A percentile compares a stretch with the other conserved stretches of the same genome.
These are phyloP conservation scores for Carex littledalei DNA, from an alignment of 176 grass and related monocot genomes.

Conservation along the genomic window DNA sequence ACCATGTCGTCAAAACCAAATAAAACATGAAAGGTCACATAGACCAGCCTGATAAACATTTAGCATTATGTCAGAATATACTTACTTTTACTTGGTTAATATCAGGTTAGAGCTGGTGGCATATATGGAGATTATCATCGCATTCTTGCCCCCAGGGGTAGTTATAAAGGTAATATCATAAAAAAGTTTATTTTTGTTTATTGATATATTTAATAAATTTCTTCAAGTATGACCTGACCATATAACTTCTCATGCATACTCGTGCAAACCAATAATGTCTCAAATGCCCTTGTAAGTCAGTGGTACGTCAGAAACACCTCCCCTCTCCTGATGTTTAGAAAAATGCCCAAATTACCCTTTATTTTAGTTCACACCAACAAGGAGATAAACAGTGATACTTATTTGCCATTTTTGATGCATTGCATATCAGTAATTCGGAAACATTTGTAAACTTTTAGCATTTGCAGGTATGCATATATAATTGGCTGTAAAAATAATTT, in stretches of 20 bases:
- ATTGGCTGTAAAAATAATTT: background rate
- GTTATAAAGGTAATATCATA: conserved; percentile 53
- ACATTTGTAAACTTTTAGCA: background rate
- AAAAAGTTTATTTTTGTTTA: background rate
- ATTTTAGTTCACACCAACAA: background rate
- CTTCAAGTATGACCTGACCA: background rate
- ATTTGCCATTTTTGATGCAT: background rate
- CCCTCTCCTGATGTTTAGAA: background rate
- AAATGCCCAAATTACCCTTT: background rate
- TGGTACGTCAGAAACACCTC: background rate
- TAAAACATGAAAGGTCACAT: background rate
- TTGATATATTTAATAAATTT: background rate
- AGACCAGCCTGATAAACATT: background rate
- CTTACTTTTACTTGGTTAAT: background rate
- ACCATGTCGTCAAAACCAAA: background rate
- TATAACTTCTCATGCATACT: background rate
- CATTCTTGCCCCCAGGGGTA: conserved; percentile 56
- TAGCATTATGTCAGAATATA: background rate
- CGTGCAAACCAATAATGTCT: background rate
- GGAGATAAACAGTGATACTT: background rate
- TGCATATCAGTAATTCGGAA: background rate
- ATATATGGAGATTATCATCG: conserved; percentile 83
- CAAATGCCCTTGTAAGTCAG: background rate
- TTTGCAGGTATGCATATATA: background rate
- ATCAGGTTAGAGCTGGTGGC: conserved; percentile 50